phyloP scores from a whole-genome alignment of 345 rosid species.

The Bruguiera gymnorhiza region DNA sequence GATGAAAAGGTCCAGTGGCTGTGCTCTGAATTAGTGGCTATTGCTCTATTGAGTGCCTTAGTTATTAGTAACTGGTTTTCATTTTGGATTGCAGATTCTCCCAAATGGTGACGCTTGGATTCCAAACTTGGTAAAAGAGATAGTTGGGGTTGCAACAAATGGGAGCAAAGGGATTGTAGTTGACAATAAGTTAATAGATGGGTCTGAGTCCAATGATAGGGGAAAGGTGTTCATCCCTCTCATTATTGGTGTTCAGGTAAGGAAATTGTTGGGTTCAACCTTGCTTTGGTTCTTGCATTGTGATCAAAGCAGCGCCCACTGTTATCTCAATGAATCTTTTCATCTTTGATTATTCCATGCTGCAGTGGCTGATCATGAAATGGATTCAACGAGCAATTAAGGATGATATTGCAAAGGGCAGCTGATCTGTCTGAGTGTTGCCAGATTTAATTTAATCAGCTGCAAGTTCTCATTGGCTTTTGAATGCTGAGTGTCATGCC shows the following conservation, averaged over 20 bases:
- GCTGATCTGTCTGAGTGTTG: conserved; percentile 39
- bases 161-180: conserved; percentile 49
- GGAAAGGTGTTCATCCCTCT: conserved; percentile 66
- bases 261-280: neutral
- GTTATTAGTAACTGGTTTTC: neutral
- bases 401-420: conserved; percentile 45
- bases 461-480: conserved; percentile 7
- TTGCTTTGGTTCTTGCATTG: conserved; percentile 11
- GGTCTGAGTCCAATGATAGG: conserved; percentile 59
- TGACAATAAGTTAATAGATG: conserved; percentile 70
- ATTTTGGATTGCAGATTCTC: conserved; percentile 43
- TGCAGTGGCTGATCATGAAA: conserved; percentile 63
- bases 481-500: neutral
- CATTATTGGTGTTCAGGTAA: conserved; percentile 61
- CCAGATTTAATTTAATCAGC: neutral
- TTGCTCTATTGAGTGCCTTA: neutral
- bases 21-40: conserved; percentile 4
- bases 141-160: conserved; percentile 60
- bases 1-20: conserved; percentile 61
- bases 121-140: conserved; percentile 57
- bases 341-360: neutral
- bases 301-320: neutral
- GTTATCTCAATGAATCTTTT: neutral
- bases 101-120: conserved; percentile 73
- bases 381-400: conserved; percentile 59